Evolutionary conservation across 306 rosid species (phyloP).

Genomic region (Psophocarpus tetragonolobus): DNA sequence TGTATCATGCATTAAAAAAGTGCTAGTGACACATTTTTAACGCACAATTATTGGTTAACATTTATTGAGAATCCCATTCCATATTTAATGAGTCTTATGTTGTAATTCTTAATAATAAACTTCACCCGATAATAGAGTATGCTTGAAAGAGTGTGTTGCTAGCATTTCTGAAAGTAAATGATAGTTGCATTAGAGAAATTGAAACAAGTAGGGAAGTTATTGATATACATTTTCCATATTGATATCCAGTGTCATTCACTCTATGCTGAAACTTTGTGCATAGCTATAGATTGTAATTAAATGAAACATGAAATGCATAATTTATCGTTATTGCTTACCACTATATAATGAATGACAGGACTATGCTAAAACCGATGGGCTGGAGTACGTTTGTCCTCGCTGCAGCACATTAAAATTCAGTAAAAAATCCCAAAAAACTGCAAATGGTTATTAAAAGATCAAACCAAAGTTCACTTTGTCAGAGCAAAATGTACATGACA

Average conservation of each 20-base stretch:
- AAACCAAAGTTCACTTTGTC: not conserved
- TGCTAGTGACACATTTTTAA: not conserved
- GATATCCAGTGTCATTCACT: not conserved
- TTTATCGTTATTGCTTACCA: not conserved
- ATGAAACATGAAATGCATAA: not conserved
- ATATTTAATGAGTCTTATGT: not conserved
- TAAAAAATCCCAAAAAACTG: slow-evolving; percentile 76
- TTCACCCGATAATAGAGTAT: not conserved
- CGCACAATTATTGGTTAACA: not conserved
- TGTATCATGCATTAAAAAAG: slow-evolving; percentile 1
- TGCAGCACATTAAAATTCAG: slow-evolving; percentile 81
- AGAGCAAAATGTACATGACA: slow-evolving; percentile 31
- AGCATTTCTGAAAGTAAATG: not conserved
- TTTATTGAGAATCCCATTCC: not conserved
- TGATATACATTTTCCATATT: not conserved
- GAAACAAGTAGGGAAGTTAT: not conserved
- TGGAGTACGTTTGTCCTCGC: slow-evolving; percentile 93
- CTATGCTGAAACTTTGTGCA: not conserved
- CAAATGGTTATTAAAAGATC: slow-evolving; percentile 59
- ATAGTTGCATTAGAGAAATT: not conserved
- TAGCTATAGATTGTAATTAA: not conserved
- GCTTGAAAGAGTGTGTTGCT: not conserved
- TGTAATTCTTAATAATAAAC: not conserved
- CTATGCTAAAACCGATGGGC: slow-evolving; percentile 97
- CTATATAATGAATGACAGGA: slow-evolving; percentile 53